Evolutionary conservation across 495 filamentous ascomycete genomes (phyloP), one percentile per base, ranked within the genome.

Genomic region (Podospora pseudoanserina): DNA sequence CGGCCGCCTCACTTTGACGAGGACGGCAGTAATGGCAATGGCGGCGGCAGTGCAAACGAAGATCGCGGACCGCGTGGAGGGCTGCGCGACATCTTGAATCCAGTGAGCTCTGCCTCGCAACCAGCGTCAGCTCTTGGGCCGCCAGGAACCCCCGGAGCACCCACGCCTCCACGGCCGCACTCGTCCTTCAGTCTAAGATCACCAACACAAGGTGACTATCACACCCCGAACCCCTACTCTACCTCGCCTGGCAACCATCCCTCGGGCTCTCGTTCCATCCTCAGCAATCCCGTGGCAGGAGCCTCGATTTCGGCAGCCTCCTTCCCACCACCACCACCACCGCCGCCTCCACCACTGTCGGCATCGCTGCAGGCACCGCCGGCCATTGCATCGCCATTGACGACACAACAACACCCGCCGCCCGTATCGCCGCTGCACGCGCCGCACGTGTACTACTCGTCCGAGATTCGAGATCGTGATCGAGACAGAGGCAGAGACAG

Each of bases 151-250:
- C 64, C 74, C 30, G 68, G 66, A 65, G 66, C 71, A 64, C 60
- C 75, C 68, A 62, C 75, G 65, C 73, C 71, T 73, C 67, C 70
- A 65, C 74, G 72, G 65, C 69, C 68, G 54, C 75, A 73, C 56
- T 73, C 73, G 49, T 72, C 75, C 64, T 74, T 79, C 73, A 75
- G 72, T 74, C 64, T 81, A 71, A 68, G 78, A 72, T 79, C 80
- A 66, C 75, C 77, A 64, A 80, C 78, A n/a, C 79, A 76, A 59
- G 58, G 76, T 4, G 78, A 79, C 65, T 79, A 78, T 65, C 80
- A 77, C 64, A 78, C 76, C 56, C 72, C 74, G 0, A 67, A 72
- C 19, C 62, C 72, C 30, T 76, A 74, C 34, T 55, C 68, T 15
- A 71, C 70, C 32, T 74, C 77, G 63, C 67, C 77, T 55, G 39